Conservation (phyloP, 352 stramenopile species). For the Pythium periplocum region DNA sequence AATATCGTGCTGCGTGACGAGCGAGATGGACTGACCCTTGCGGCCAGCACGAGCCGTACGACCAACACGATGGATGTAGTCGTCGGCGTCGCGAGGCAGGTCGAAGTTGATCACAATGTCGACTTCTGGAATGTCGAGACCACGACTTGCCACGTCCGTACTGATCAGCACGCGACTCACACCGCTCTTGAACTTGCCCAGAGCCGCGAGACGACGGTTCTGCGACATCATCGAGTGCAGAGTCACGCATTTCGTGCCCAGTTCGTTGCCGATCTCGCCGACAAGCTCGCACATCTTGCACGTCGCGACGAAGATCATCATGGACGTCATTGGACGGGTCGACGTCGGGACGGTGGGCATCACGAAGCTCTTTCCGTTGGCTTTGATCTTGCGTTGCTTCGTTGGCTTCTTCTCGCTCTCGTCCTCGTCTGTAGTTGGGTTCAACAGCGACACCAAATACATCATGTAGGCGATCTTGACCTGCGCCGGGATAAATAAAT, state of each 20-base stretch:
- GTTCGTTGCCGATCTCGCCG: constrained; percentile 90
- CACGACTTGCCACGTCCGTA: constrained; percentile 96
- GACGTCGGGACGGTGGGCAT: constrained; percentile 10
- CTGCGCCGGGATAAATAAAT: constrained; percentile 96
- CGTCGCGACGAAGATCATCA: constrained; percentile 98
- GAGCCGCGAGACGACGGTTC: constrained; percentile 88
- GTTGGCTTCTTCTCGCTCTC: constrained; percentile 26
- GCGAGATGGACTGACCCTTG: constrained; percentile 88
- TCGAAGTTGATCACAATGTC: constrained; percentile 98
- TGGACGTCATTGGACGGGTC: constrained; percentile 48
- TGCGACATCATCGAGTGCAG: constrained; percentile 96
- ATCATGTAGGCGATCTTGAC: constrained; percentile 97
- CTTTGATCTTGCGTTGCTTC: constrained; percentile 20
- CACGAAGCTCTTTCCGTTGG: constrained; percentile 29
- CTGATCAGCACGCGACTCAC: constrained; percentile 92
- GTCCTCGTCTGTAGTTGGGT: constrained; percentile 50
- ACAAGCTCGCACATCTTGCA: constrained; percentile 95
- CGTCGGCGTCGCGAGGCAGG: constrained; percentile 90
- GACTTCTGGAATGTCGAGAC: constrained; percentile 95
- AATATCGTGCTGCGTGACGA: constrained; percentile 95
- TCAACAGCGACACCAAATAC: constrained; percentile 71
- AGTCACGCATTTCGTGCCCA: constrained; percentile 91
- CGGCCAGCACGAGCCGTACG: constrained; percentile 92
- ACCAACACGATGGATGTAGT: constrained; percentile 98
- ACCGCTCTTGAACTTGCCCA: constrained; percentile 97